Evolutionary conservation across 1,284 basidiomycete genomes (phyloP).

Genomic region (Pulchroboletus neoregius): DNA sequence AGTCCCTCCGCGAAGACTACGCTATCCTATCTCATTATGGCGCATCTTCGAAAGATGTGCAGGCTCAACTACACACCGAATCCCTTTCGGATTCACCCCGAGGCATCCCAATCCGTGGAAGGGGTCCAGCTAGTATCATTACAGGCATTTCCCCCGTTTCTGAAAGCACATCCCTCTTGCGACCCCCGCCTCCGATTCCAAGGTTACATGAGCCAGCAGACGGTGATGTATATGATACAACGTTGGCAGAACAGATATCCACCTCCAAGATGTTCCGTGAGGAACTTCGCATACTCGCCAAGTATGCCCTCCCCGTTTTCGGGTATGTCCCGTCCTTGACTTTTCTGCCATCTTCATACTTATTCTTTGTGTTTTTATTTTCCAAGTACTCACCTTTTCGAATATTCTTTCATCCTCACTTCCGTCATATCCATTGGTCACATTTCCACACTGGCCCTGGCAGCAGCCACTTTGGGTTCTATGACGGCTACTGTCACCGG

Average conservation of each 20-base stretch:
- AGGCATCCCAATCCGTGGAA: conserved; percentile 22
- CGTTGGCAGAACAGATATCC: conserved; percentile 36
- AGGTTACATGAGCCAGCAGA: conserved; percentile 13
- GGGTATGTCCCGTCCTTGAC: conserved; percentile 44
- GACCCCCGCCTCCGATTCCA: conserved; percentile 9
- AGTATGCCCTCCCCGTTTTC: conserved; percentile 67
- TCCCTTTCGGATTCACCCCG: conserved; percentile 5
- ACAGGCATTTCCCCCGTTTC: conserved; percentile 4
- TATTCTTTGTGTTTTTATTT: not conserved
- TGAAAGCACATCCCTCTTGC: conserved; percentile 38
- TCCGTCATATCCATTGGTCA: conserved; percentile 84
- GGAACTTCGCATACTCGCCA: conserved; percentile 55
- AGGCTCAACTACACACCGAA: conserved; percentile 8
- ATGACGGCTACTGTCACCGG: conserved; percentile 81
- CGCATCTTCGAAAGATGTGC: conserved; percentile 8
- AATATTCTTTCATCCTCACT: conserved; percentile 70
- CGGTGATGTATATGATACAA: not conserved
- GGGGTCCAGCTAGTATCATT: not conserved
- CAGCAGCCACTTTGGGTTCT: conserved; percentile 77
- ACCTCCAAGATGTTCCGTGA: conserved; percentile 51
- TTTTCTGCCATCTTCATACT: not conserved
- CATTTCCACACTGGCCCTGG: conserved; percentile 76
- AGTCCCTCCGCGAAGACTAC: conserved; percentile 44
- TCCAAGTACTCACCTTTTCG: conserved; percentile 65
- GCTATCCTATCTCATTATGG: conserved; percentile 44